Evolutionary conservation across 331 rosid genomes (phyloP), one percentile per base, ranked within the genome.

Genomic region (Dryas integrifolia): DNA sequence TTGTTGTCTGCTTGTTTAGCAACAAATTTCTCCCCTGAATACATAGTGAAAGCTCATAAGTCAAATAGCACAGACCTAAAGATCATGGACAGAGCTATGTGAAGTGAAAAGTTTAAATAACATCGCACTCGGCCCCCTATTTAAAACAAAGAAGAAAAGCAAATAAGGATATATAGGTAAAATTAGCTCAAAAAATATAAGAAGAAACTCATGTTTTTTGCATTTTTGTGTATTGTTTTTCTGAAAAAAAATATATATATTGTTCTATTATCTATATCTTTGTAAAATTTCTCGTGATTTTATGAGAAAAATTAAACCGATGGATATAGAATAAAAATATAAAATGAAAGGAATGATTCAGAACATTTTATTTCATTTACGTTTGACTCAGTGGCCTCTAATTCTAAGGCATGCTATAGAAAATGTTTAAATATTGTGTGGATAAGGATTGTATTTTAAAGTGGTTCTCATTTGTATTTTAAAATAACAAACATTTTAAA

Each of bases 1-100:
- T 88, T 88, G 75, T 65, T 85, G 88, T 95, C 97, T 67, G 83
- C 96, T 90, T 95, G 92, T 82, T 92, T 95, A 74, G 96, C 67
- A 72, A 87, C 67, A 85, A 92, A 95, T 55, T 26, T 80, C 12
- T 92, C 93, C 75, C 99, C 99, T 95, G 84, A 81, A 75, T 38
- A 47, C 40, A 71, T 40, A 76, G 73, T 60, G 61, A 24, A 76
- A 87, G 70, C 63, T 61, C 71, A 52, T 68, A 38, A 58, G 52
- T 45, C 10, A n/a, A 51, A 21, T 44, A 69, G 14, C 18, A 67
- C 39, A 30, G 41, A 70, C 41, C 18, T 43, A 39, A 53, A 52
- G 39, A 4, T 5, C 52, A 58, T 58, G 16, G 16, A 16, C 16
- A 3, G 60, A 56, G 16, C 44, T 5, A 11, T 35, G n/a, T 13